Percentiles rank a stretch among this genome's conserved stretches.
These are phyloP conservation scores for Leccinum laetum DNA, from an alignment of 1,284 basidiomycete species.

Conservation along the genomic window DNA sequence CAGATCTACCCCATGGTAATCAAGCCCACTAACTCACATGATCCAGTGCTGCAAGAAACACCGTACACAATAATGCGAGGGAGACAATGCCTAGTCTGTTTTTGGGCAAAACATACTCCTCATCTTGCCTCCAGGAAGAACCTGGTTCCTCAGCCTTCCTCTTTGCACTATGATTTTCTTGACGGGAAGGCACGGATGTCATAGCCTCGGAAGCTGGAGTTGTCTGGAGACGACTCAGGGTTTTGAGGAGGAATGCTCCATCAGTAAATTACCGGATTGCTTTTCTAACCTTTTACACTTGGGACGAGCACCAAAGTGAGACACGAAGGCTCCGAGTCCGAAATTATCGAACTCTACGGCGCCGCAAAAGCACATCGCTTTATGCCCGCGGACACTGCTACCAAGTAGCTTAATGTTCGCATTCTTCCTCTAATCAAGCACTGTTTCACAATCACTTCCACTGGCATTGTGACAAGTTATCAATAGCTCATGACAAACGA, in stretches of 20 bases:
- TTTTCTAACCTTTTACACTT: neutral
- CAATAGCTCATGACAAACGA: neutral
- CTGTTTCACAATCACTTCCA: neutral
- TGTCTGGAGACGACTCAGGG: neutral
- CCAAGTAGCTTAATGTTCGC: neutral
- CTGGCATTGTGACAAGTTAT: neutral
- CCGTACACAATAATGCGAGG: slow-evolving; percentile 48
- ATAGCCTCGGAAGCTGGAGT: neutral
- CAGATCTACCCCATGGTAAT: neutral
- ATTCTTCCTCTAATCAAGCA: neutral
- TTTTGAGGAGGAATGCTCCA: neutral
- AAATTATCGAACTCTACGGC: neutral
- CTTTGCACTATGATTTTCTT: neutral
- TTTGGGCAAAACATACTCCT: slow-evolving; percentile 51
- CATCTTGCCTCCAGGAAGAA: slow-evolving; percentile 50
- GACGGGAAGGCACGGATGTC: neutral
- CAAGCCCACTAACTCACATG: slow-evolving; percentile 38
- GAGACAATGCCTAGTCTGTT: slow-evolving; percentile 57
- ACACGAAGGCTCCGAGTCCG: neutral
- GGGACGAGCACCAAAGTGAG: neutral
- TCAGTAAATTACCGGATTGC: neutral
- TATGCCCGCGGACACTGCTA: neutral
- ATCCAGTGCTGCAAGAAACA: slow-evolving; percentile 60
- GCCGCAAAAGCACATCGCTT: neutral
- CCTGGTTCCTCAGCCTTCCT: slow-evolving; percentile 33